Conservation (phyloP, 345 rosid genomes). For the Geranium brycei region DNA sequence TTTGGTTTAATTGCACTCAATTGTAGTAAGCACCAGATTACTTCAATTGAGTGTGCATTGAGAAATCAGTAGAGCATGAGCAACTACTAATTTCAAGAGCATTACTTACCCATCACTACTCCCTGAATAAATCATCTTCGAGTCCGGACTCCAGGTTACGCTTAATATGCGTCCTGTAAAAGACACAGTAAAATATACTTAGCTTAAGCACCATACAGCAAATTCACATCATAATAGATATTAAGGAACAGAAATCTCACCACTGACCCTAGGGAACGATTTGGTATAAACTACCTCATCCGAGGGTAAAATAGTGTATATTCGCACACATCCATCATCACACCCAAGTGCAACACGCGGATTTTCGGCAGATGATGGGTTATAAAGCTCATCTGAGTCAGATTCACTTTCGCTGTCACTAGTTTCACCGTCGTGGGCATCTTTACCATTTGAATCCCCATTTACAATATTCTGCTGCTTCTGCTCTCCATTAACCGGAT, state of each 20-base stretch:
- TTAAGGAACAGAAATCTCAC: constrained; percentile 46
- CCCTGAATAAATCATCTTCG: constrained; percentile 55
- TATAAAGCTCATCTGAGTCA: constrained; percentile 31
- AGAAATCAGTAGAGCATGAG: too few relatives aligned
- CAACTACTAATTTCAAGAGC: too few relatives aligned
- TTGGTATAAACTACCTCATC: constrained; percentile 47
- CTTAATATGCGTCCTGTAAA: constrained; percentile 63
- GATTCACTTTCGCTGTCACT: constrained; percentile 52
- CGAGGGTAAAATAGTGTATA: constrained; percentile 39
- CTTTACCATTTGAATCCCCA: constrained; percentile 33
- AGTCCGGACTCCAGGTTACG: constrained; percentile 66
- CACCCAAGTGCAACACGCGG: constrained; percentile 56
- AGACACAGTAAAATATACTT: constrained; percentile 7
- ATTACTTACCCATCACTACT: constrained; percentile 82
- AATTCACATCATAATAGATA: constrained; percentile 4
- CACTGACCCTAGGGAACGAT: constrained; percentile 87
- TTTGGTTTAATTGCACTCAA: background rate
- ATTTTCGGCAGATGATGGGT: constrained; percentile 23
- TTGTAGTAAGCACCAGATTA: background rate
- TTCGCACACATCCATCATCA: constrained; percentile 77
- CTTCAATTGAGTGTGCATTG: background rate
- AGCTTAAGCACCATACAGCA: constrained; percentile 3
- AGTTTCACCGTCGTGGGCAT: constrained; percentile 26
- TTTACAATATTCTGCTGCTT: constrained; percentile 29
- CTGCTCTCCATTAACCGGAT: constrained; percentile 16